A percentile compares a stretch with the other conserved stretches of the same genome.
These are phyloP conservation scores for Mycena sp. DNA, from an alignment of 1,284 basidiomycete genomes.

Conservation along the genomic window DNA sequence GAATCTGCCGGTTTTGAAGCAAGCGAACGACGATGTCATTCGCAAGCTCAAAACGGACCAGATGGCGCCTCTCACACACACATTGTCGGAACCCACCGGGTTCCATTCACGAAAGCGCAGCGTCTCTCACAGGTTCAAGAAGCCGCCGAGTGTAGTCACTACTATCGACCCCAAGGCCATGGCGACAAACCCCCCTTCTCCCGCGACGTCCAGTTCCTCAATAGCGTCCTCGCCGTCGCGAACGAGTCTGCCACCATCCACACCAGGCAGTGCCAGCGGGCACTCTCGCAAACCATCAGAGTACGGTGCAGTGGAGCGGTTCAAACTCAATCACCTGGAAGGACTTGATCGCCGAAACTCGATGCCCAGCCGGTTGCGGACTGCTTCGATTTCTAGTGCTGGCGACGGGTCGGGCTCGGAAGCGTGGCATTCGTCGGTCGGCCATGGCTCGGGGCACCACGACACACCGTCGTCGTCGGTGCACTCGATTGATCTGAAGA, in stretches of 20 bases:
- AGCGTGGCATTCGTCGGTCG: slow-evolving; percentile 70
- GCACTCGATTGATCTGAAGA: slow-evolving; percentile 78
- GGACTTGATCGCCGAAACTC: slow-evolving; percentile 80
- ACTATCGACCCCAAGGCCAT: slow-evolving; percentile 65
- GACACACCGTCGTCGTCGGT: slow-evolving; percentile 83
- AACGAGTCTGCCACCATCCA: slow-evolving; percentile 73
- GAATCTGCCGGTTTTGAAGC: slow-evolving; percentile 96
- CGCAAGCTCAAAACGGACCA: slow-evolving; percentile 91
- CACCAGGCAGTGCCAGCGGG: slow-evolving; percentile 65
- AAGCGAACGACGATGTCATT: slow-evolving; percentile 99
- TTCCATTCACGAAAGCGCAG: slow-evolving; percentile 74
- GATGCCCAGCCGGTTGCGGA: slow-evolving; percentile 88
- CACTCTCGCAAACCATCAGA: slow-evolving; percentile 89
- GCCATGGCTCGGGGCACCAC: slow-evolving; percentile 60
- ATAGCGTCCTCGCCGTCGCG: slow-evolving; percentile 92
- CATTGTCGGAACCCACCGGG: slow-evolving; percentile 71
- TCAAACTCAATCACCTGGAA: slow-evolving; percentile 84
- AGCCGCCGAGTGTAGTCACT: slow-evolving; percentile 80
- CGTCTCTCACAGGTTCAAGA: slow-evolving; percentile 78
- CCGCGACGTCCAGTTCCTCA: slow-evolving; percentile 92
- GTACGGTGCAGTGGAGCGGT: slow-evolving; percentile 84
- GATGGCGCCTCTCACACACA: slow-evolving; percentile 75
- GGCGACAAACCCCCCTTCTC: slow-evolving; percentile 82
- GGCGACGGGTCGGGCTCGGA: slow-evolving; percentile 83
- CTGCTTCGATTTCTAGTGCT: slow-evolving; percentile 83